Conservation (phyloP, 352 stramenopile genomes). For the Pythium brachiatum region DNA sequence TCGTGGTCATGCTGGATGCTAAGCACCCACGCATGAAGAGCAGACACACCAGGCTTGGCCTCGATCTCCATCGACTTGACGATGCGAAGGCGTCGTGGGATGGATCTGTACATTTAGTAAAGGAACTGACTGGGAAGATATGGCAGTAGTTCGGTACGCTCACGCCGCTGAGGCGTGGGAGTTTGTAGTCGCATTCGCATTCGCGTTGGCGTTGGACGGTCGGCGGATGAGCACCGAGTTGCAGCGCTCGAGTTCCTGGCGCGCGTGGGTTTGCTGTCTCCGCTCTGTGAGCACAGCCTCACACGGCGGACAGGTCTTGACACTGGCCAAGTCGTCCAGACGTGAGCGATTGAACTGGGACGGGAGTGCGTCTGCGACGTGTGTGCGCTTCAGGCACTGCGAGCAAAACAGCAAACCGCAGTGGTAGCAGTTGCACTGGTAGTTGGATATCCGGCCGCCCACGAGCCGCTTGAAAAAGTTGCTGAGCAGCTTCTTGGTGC, state of each 20-base stretch:
- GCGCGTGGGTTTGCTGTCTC: constrained; percentile 46
- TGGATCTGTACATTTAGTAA: background rate
- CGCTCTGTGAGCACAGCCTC: constrained; percentile 59
- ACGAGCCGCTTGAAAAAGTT: constrained; percentile 64
- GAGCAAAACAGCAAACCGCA: constrained; percentile 75
- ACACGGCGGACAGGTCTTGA: constrained; percentile 65
- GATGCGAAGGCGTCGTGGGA: background rate
- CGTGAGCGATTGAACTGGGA: constrained; percentile 44
- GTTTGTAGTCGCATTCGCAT: background rate
- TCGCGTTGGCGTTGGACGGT: background rate
- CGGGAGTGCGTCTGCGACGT: constrained; percentile 46
- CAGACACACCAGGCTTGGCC: background rate
- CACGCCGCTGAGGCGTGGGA: constrained; percentile 18
- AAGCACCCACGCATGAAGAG: too few species aligned
- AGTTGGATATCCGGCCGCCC: constrained; percentile 37
- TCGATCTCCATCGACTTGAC: background rate
- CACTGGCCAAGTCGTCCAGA: constrained; percentile 48
- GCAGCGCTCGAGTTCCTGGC: constrained; percentile 51
- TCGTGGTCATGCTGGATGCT: background rate
- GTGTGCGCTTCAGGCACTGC: constrained; percentile 52
- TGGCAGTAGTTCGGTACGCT: background rate
- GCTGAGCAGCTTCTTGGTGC: constrained; percentile 39
- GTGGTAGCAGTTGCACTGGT: constrained; percentile 82
- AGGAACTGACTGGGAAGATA: background rate
- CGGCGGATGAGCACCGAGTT: constrained; percentile 42